Evolutionary conservation across 768 basidiomycete genomes (phyloP).

Genomic region (Dacryopinax spathularia): DNA sequence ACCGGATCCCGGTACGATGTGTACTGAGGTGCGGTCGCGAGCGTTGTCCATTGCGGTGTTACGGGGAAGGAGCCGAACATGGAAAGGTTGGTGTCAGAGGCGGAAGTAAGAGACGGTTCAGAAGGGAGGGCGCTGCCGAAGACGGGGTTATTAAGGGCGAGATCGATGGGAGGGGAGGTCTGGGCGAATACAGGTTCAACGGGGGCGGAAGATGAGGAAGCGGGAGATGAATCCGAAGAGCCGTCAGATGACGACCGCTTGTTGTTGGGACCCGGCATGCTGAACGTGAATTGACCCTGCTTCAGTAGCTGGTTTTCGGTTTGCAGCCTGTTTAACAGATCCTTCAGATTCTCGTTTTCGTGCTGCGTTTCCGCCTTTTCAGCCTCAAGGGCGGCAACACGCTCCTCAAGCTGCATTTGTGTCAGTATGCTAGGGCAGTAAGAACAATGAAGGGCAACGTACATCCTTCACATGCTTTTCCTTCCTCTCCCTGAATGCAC

Average conservation of each 20-base stretch:
- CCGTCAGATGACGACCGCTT: constrained; percentile 15
- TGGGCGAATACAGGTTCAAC: constrained; percentile 11
- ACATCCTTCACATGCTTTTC: constrained; percentile 97
- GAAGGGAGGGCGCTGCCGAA: constrained; percentile 11
- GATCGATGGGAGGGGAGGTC: constrained; percentile 9
- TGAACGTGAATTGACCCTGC: constrained; percentile 70
- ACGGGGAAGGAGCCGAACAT: constrained; percentile 2
- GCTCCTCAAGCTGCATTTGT: constrained; percentile 62
- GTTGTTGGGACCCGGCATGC: constrained; percentile 40
- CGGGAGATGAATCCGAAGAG: constrained; percentile 12
- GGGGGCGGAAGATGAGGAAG: constrained; percentile 11
- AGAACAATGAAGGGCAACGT: constrained; percentile 24
- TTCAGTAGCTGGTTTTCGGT: constrained; percentile 75
- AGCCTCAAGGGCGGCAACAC: constrained; percentile 72
- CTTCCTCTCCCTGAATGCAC: constrained; percentile 92
- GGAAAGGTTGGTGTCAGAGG: neutral
- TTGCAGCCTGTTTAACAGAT: constrained; percentile 69
- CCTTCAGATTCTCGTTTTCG: constrained; percentile 83
- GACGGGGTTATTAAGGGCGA: constrained; percentile 7
- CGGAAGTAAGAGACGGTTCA: constrained; percentile 8
- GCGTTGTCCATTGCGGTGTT: constrained; percentile 49
- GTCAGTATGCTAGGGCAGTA: constrained; percentile 7
- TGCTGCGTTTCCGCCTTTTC: constrained; percentile 55
- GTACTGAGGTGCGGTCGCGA: constrained; percentile 71
- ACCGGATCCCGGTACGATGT: constrained; percentile 53